A percentile compares a stretch with the other conserved stretches of the same genome.
Conservation (phyloP, 2,329 filamentous ascomycete genomes). For the Phaeomoniella chlamydospora region DNA sequence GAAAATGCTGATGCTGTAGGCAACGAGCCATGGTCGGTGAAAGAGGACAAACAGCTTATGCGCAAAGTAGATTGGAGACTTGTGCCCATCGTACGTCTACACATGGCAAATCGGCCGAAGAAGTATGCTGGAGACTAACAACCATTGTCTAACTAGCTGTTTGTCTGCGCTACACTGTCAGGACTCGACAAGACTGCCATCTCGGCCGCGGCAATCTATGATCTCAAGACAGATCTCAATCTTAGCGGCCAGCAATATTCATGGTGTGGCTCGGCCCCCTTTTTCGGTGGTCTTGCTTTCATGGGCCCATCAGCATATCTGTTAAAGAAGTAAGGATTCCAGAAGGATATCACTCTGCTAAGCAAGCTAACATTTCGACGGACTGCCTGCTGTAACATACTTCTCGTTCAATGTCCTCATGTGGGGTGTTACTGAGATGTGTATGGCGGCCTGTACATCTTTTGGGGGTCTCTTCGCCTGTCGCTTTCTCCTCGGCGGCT, state of each 20-base stretch:
- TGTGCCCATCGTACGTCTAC: conserved; percentile 8
- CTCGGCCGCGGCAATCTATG: conserved; percentile 13
- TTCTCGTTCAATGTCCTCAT: conserved; percentile 13
- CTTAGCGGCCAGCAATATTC: conserved; percentile 11
- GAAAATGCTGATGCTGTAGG: conserved; percentile 9
- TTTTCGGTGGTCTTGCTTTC: conserved; percentile 8
- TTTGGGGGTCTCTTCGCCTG: conserved; percentile 10
- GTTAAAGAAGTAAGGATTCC: neutral
- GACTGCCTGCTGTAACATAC: conserved; percentile 19
- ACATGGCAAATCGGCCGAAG: neutral
- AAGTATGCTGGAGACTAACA: neutral
- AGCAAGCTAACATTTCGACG: conserved; percentile 17
- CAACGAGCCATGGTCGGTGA: conserved; percentile 4
- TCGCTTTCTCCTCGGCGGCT: conserved; percentile 11
- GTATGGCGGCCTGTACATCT: conserved; percentile 12
- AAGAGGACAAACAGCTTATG: conserved; percentile 8
- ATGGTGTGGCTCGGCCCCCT: conserved; percentile 14
- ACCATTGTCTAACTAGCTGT: conserved; percentile 4
- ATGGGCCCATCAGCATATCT: neutral
- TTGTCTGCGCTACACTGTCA: conserved; percentile 9
- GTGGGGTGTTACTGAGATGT: conserved; percentile 22
- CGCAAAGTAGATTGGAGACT: conserved; percentile 7
- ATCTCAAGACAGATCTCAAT: conserved; percentile 9
- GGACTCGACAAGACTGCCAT: conserved; percentile 17
- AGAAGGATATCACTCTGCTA: conserved; percentile 26